phyloP scores from a whole-genome alignment of 2,329 filamentous ascomycete genomes.

The Hymenoscyphus scutula region DNA sequence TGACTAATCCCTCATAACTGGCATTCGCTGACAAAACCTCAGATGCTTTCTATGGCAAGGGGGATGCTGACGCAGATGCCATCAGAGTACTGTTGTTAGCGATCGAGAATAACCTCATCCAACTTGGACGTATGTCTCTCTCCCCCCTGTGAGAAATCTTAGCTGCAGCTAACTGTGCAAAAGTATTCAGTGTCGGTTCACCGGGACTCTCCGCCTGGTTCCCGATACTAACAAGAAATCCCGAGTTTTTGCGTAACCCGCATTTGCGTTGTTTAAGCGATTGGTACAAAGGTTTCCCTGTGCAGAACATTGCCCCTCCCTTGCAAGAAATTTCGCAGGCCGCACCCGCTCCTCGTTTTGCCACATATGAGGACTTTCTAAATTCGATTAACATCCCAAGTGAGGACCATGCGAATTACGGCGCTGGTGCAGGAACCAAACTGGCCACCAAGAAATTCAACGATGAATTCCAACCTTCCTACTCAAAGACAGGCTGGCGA shows the following conservation, averaged over 20 bases:
- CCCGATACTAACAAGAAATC: background rate
- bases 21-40: background rate
- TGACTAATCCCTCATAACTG: background rate
- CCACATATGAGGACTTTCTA: no score
- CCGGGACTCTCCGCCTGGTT: background rate
- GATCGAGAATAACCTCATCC: background rate
- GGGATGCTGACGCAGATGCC: background rate
- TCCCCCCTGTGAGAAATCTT: background rate
- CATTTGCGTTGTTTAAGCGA: background rate
- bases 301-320: background rate
- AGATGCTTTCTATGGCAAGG: background rate
- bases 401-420: no score
- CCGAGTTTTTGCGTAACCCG: background rate
- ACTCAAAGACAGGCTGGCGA: background rate
- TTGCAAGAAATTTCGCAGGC: background rate
- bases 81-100: background rate
- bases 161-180: background rate
- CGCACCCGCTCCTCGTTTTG: no score
- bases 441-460: background rate
- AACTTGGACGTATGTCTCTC: background rate
- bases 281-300: background rate
- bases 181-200: background rate
- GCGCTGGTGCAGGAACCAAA: no score
- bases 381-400: no score
- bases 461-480: background rate